These are phyloP conservation scores for Globisporangium camurandrum DNA, from an alignment of 352 stramenopile genomes.

Conservation along the genomic window DNA sequence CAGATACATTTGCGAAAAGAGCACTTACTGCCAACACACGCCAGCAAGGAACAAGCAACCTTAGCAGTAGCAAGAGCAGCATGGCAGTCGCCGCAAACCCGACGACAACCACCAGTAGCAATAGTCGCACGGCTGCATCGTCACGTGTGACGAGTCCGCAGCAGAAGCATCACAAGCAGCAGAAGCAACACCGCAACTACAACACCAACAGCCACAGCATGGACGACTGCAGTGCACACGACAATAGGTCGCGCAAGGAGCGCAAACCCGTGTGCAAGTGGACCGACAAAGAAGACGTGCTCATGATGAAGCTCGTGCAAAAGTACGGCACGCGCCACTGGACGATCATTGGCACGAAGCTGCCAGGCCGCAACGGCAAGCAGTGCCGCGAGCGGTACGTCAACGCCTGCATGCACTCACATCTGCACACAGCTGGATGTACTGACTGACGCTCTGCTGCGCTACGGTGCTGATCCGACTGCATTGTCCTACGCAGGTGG, in stretches of 20 bases:
- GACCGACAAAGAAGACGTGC: conserved; percentile 83
- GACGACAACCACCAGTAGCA: not conserved
- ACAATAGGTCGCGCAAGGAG: conserved; percentile 29
- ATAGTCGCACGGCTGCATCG: not conserved
- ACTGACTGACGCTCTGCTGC: conserved; percentile 4
- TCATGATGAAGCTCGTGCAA: conserved; percentile 85
- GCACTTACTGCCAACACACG: conserved; percentile 2
- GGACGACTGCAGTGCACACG: not conserved
- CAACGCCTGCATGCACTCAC: not conserved
- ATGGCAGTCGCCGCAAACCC: not conserved
- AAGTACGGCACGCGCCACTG: conserved; percentile 94
- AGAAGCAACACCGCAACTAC: too few relatives aligned
- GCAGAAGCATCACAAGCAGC: conserved; percentile 5
- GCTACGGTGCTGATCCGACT: too few relatives aligned
- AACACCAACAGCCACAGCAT: not conserved
- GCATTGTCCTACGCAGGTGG: conserved; percentile 61
- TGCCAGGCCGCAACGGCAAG: conserved; percentile 91
- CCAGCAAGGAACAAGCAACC: not conserved
- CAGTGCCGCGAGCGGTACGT: conserved; percentile 90
- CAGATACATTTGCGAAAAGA: conserved; percentile 13
- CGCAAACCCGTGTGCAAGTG: conserved; percentile 81
- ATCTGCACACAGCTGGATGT: not conserved
- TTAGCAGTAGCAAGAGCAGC: not conserved
- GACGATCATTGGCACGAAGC: conserved; percentile 95
- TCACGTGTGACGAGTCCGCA: not conserved